Conservation (phyloP, 1,284 basidiomycete genomes). For the Schizophyllum amplum region DNA sequence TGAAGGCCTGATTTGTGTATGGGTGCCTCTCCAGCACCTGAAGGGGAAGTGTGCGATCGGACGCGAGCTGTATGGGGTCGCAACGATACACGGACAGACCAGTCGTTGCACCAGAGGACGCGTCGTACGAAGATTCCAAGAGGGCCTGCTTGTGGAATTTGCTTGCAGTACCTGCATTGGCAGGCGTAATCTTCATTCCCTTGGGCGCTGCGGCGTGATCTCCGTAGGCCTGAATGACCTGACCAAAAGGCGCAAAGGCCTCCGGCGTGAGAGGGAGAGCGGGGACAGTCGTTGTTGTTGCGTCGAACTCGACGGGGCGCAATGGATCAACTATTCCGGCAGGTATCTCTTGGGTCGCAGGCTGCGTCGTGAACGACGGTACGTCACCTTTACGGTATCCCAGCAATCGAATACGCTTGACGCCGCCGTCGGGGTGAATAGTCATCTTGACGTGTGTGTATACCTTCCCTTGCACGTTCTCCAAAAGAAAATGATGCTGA, state of each 20-base stretch:
- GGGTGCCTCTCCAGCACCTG: constrained; percentile 68
- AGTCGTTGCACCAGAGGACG: constrained; percentile 42
- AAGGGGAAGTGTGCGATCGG: constrained; percentile 44
- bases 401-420: constrained; percentile 84
- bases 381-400: constrained; percentile 45
- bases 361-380: neutral
- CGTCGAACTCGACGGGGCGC: neutral
- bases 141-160: constrained; percentile 87
- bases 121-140: constrained; percentile 57
- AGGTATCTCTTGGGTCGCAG: neutral
- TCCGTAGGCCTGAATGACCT: constrained; percentile 79
- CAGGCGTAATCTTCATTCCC: constrained; percentile 63
- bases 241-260: constrained; percentile 76
- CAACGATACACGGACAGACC: constrained; percentile 74
- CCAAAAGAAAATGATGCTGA: constrained; percentile 83
- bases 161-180: constrained; percentile 81
- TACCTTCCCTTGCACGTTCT: constrained; percentile 44
- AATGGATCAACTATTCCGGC: neutral
- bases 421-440: constrained; percentile 92
- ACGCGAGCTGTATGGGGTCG: constrained; percentile 40
- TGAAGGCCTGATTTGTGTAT: constrained; percentile 80
- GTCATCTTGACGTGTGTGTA: constrained; percentile 86
- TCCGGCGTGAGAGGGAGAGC: constrained; percentile 77
- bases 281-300: constrained; percentile 35
- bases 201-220: constrained; percentile 60